Base-by-base conservation (phyloP, 2,329 filamentous ascomycete species). In the Alternaria metachromatica region DNA sequence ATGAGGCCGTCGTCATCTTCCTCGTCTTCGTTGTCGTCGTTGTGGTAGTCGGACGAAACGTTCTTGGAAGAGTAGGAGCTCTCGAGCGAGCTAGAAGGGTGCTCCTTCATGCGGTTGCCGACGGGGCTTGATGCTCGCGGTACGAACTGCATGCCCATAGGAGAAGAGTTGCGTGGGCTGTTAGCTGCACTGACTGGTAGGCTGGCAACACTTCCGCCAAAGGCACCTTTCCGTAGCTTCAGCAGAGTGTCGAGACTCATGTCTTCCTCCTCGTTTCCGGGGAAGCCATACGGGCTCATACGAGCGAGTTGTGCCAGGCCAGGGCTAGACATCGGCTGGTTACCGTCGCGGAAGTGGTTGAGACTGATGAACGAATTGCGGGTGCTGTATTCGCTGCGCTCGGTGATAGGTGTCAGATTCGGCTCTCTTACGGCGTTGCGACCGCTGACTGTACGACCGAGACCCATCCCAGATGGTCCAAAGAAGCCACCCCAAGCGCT, bases 331-430 rank as follows among this genome's bases (percentile, higher is more conserved):
- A 93, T 73, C 0, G 85, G 81, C 33, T 77, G 60, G 77, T 82
- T 44, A 82, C 87, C 61, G 84, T 87, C 63, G 11, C 80, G 76
- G 63, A 82, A 81, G 58, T 82, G 81, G 23, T 88, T 87, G 65
- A 95, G 83, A 62, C 91, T 93, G 83, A 96, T 92, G 62, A 97
- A 88, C 1, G 92, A 96, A 77, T 97, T 98, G 48, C 96, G 89
- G 63, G 96, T 97, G 45, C 93, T 97, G 83, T 97, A 97, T 80
- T 99, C 96, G 63, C 93, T 97, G 12, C 94, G 88, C 78, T 98
- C 96, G 0, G 95, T 98, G 72, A 99, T 98, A 6, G 96, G 96
- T 1, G 96, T 98, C 51, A 99, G 83, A 72, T 96, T 97, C 1
- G 96, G 95, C 77, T 97, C 95, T 44, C 91, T 88, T 20, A 92